Base-by-base conservation (phyloP, 306 rosid species). In the Carpinus fangiana region DNA sequence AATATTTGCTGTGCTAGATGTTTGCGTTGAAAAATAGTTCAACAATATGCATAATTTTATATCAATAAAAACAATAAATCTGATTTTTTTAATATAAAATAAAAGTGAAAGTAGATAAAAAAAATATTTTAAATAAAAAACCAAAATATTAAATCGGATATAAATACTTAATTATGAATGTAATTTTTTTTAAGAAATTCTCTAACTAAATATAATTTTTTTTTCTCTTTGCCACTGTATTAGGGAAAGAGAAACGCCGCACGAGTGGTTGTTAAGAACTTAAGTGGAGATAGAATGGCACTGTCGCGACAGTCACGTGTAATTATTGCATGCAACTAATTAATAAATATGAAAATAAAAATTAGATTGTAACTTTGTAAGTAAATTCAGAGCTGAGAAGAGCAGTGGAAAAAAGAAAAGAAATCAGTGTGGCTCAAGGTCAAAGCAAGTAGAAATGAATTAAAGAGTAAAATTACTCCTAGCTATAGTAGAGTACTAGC, bases 291-390 rank as follows among this genome's bases (percentile, higher is more conserved):
- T 23, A 0, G 26, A 66, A 18, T 3, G 0, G 0, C 0, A 11
- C 2, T 14, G 26, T 23, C 26, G 70, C 26, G 70, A 18, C 36
- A 23, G 47, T 38, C n/a, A 17, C 53, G 0, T 46, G 74, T 10
- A 82, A n/a, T 87, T 73, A 87, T 79, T 84, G 84, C 75, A 73
- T 56, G 17, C 88, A 87, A 82, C 86, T 0, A 82, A 81, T 74
- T 50, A 72, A 73, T 82, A 70, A 51, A 12, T 26, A 51, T 23
- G 51, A 41, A 36, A 48, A 2, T 38, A 4, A 38, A n/a, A 28
- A 41, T 45, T 12, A 26, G 11, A 3, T 31, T 31, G 74, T 11
- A 52, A 76, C 60, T 18, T 31, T 31, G 74, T 11, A 52, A 76
- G 68, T 18, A 7, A 69, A 74, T 77, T 75, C 68, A 75, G 77